Evolutionary conservation across 1,284 basidiomycete species (phyloP).

Genomic region (Crucibulum cyathiforme): DNA sequence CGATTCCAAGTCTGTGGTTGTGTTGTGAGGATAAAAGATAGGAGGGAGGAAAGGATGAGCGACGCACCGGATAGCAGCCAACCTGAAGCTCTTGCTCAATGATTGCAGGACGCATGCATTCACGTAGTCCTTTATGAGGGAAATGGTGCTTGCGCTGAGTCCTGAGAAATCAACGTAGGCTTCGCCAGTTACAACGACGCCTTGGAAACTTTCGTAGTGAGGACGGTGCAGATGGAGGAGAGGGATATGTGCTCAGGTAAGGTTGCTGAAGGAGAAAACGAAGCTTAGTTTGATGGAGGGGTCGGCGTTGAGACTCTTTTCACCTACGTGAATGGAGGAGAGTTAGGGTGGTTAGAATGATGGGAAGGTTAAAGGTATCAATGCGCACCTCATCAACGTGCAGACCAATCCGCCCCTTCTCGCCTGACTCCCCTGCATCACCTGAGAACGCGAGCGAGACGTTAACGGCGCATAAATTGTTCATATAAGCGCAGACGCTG

Average conservation of each 20-base stretch:
- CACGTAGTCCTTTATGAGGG: conserved; percentile 79
- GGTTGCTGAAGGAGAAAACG: conserved; percentile 97
- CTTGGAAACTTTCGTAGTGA: conserved; percentile 86
- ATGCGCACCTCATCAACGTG: conserved; percentile 70
- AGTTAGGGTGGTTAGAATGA: not conserved
- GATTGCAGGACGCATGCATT: conserved; percentile 97
- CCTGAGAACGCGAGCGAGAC: conserved; percentile 77
- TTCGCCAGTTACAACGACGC: conserved; percentile 94
- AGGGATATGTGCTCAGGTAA: conserved; percentile 89
- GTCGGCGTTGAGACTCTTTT: conserved; percentile 71
- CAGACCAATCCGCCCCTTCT: conserved; percentile 79
- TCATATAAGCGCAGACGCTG: conserved; percentile 93
- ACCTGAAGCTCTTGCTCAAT: conserved; percentile 94
- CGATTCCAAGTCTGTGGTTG: conserved; percentile 78
- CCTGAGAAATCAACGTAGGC: conserved; percentile 96
- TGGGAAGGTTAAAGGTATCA: conserved; percentile 7
- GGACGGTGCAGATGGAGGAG: conserved; percentile 74
- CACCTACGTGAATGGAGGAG: conserved; percentile 54
- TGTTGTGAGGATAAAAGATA: not conserved
- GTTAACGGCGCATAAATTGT: conserved; percentile 88
- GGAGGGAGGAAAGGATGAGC: not conserved
- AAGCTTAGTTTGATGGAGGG: conserved; percentile 90
- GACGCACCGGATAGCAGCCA: conserved; percentile 89
- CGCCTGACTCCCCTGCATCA: conserved; percentile 66
- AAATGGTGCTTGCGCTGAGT: conserved; percentile 68